phyloP scores from a whole-genome alignment of 306 rosid genomes.

The Lathyrus aphaca region DNA sequence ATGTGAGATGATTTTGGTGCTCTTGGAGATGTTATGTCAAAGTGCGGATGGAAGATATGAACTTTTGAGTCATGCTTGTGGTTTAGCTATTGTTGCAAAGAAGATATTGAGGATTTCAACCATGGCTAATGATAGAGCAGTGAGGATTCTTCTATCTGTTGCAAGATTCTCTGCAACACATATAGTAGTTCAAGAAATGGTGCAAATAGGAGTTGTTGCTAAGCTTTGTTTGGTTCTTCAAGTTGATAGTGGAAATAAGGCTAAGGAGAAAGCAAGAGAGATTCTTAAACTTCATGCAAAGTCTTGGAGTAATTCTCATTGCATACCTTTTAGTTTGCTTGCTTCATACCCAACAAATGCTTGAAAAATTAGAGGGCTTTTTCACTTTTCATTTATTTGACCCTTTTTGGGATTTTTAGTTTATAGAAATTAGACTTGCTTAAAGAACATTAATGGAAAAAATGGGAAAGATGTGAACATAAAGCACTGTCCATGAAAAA shows the following conservation, averaged over 20 bases:
- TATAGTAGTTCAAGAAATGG: slow-evolving; percentile 66
- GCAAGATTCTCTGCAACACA: slow-evolving; percentile 57
- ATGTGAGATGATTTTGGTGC: slow-evolving; percentile 61
- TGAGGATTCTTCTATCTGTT: slow-evolving; percentile 55
- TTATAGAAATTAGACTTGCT: slow-evolving; percentile 25
- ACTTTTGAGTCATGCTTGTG: slow-evolving; percentile 66
- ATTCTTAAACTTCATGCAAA: slow-evolving; percentile 67
- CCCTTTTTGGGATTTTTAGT: neutral
- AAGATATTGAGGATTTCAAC: slow-evolving; percentile 77
- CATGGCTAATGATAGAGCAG: slow-evolving; percentile 70
- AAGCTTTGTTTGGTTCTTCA: slow-evolving; percentile 74
- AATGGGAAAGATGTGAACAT: slow-evolving; percentile 8
- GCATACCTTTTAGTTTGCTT: slow-evolving; percentile 56
- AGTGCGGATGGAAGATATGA: slow-evolving; percentile 82
- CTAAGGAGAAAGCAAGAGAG: slow-evolving; percentile 76
- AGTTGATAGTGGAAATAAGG: slow-evolving; percentile 69
- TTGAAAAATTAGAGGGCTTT: neutral
- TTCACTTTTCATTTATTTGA: neutral
- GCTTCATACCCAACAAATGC: slow-evolving; percentile 47
- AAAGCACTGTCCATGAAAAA: slow-evolving; percentile 10
- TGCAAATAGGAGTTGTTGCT: slow-evolving; percentile 70
- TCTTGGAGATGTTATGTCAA: slow-evolving; percentile 62
- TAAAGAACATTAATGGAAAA: neutral
- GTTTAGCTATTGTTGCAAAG: slow-evolving; percentile 72
- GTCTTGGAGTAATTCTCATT: slow-evolving; percentile 64